phyloP scores from a whole-genome alignment of 192 early-diverging fungal genomes.

The Coemansia sp. region DNA sequence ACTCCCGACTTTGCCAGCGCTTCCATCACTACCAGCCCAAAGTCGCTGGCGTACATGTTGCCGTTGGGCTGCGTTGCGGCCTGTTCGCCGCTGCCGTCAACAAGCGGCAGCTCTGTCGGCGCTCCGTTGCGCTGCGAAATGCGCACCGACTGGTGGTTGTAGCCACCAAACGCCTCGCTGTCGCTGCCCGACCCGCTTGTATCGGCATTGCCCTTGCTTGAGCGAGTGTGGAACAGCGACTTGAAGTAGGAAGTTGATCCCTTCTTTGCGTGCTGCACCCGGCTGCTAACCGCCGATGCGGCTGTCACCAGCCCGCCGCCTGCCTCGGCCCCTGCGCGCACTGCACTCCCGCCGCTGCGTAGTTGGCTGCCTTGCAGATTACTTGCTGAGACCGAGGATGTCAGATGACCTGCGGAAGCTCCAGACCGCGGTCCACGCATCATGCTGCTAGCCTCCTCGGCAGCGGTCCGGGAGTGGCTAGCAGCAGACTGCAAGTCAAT shows the following conservation, averaged over 20 bases:
- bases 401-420: background rate
- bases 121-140: conserved; percentile 22
- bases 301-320: background rate
- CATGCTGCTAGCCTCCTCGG: background rate
- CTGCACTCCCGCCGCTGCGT: background rate
- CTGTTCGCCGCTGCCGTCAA: conserved; percentile 9
- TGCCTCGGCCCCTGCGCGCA: background rate
- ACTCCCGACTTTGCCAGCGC: conserved; percentile 49
- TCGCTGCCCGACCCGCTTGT: conserved; percentile 8
- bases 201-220: conserved; percentile 16
- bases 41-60: conserved; percentile 51
- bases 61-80: conserved; percentile 30
- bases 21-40: conserved; percentile 49
- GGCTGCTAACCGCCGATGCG: background rate
- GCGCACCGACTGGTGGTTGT: conserved; percentile 15
- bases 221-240: conserved; percentile 46
- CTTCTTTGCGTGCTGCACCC: conserved; percentile 34
- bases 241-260: conserved; percentile 46
- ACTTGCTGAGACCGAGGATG: conserved; percentile 1
- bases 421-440: background rate
- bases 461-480: too few relatives aligned
- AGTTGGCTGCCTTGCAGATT: background rate
- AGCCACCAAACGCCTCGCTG: conserved; percentile 7
- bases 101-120: conserved; percentile 1
- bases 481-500: conserved; percentile 24